phyloP scores from a whole-genome alignment of 164 flowering plant species.

The Liriodendron chinense region DNA sequence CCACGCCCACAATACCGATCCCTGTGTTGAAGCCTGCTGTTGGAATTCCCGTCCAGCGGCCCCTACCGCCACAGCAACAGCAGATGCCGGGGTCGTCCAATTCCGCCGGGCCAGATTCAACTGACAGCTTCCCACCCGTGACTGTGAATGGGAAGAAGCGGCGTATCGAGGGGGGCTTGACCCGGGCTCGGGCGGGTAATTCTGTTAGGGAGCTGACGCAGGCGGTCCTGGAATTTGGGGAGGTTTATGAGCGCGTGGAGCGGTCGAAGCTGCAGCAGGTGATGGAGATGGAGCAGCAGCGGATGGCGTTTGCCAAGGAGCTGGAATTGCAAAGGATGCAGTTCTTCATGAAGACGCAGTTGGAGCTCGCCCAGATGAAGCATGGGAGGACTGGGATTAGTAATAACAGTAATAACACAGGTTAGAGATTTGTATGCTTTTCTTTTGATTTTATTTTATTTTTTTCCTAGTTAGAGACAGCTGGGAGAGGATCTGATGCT shows the following conservation, averaged over 20 bases:
- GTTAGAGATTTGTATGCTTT: constrained; percentile 11
- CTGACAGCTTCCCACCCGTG: constrained; percentile 45
- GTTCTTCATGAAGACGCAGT: constrained; percentile 74
- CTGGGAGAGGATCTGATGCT: constrained; percentile 1
- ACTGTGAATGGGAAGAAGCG: constrained; percentile 27
- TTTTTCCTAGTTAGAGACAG: background rate
- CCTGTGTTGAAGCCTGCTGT: background rate
- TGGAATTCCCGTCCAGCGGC: constrained; percentile 45
- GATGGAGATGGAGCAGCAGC: constrained; percentile 89
- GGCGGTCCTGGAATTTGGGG: constrained; percentile 74
- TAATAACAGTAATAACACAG: constrained; percentile 37
- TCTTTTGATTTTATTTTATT: background rate
- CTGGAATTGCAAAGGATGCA: constrained; percentile 92
- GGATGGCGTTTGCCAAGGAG: constrained; percentile 83
- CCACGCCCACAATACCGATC: background rate
- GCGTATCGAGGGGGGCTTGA: constrained; percentile 18
- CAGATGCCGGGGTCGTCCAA: constrained; percentile 10
- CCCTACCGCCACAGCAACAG: constrained; percentile 32
- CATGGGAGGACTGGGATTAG: constrained; percentile 25
- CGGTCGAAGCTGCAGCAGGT: constrained; percentile 65
- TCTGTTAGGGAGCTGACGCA: constrained; percentile 55
- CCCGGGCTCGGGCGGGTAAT: constrained; percentile 25
- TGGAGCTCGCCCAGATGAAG: constrained; percentile 75
- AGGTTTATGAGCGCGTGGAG: constrained; percentile 80
- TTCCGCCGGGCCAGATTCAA: constrained; percentile 34